Base-by-base conservation (phyloP, 2,329 filamentous ascomycete species). In the Didymella exigua region DNA sequence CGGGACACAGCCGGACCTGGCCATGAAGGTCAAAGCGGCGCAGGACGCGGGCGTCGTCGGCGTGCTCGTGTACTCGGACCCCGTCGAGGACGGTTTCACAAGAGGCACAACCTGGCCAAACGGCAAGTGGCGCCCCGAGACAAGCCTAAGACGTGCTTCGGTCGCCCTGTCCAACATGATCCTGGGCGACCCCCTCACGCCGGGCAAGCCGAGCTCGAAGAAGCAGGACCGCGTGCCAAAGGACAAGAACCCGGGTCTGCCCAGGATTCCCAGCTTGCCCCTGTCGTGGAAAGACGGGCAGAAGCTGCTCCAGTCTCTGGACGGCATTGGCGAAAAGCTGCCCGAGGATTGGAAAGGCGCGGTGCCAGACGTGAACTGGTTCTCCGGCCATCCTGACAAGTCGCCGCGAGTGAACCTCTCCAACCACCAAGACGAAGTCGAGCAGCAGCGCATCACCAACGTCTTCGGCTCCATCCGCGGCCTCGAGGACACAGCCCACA, bases 21-120 rank as follows among this genome's bases (percentile, higher is more conserved):
- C 86, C 1, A 77, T 96, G 65, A 97, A 98, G 75, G 84, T 99
- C 67, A 96, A 93, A 76, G 90, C 90, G 9, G 95, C 95, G 1
- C 90, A 97, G 75, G 74, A 91, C 65, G 90, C 89, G 13, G 95
- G 95, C 1, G 95, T 92, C 60, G 86, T 83, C 2, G 95, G 93
- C 13, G 96, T 91, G 67, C 84, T 99, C 51, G 90, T 96, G 54
- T 99, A 97, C 78, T 96, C 89, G 46, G 95, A 98, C 71, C 93
- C 93, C 0, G 82, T 83, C 1, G 89, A 97, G 45, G 89, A 96
- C 70, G 92, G 92, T 1, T 95, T 93, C 67, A 75, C 84, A 24
- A 84, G 85, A 62, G 93, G 92, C 4, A 80, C 86, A 0, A 81
- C 85, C 0, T 92, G 88, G 62, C 93, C 93, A 0, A 80, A 89